Conservation (phyloP, 495 filamentous ascomycete species). For the Talaromyces adpressus region DNA sequence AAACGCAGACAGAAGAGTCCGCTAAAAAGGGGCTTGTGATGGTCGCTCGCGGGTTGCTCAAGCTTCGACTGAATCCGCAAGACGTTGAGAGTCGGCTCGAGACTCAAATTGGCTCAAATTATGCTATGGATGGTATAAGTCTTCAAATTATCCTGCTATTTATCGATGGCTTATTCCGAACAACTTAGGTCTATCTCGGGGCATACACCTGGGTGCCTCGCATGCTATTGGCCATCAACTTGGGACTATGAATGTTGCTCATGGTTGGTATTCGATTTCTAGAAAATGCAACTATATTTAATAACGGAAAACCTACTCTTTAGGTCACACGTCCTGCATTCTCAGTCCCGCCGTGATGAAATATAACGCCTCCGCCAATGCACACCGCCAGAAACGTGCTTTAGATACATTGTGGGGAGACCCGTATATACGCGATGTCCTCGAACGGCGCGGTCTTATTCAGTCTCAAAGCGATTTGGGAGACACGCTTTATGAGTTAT, state of each 20-base stretch:
- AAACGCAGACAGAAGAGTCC: conserved; percentile 1
- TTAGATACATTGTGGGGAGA: conserved; percentile 4
- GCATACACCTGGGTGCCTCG: conserved; percentile 2
- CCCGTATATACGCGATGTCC: background rate
- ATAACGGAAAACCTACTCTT: background rate
- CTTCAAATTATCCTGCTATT: background rate
- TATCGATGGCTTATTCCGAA: background rate
- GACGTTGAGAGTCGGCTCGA: conserved; percentile 1
- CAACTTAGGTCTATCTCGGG: conserved; percentile 3
- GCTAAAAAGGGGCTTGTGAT: conserved; percentile 5
- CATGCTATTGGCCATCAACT: conserved; percentile 6
- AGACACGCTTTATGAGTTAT: conserved; percentile 2
- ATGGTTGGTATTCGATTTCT: background rate
- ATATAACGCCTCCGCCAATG: conserved; percentile 4
- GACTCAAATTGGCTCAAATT: conserved; percentile 5
- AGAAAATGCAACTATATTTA: too few relatives aligned
- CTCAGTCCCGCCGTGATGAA: conserved; percentile 7
- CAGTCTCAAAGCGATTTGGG: background rate
- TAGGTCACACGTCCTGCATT: conserved; percentile 5
- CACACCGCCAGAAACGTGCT: conserved; percentile 4
- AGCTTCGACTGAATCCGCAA: conserved; percentile 3
- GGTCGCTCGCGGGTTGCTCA: background rate
- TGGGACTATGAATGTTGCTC: conserved; percentile 6
- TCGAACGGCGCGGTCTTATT: conserved; percentile 2
- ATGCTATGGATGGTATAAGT: conserved; percentile 3